phyloP scores from a whole-genome alignment of 2,329 filamentous ascomycete species.

The Amauroascus verrucosus region DNA sequence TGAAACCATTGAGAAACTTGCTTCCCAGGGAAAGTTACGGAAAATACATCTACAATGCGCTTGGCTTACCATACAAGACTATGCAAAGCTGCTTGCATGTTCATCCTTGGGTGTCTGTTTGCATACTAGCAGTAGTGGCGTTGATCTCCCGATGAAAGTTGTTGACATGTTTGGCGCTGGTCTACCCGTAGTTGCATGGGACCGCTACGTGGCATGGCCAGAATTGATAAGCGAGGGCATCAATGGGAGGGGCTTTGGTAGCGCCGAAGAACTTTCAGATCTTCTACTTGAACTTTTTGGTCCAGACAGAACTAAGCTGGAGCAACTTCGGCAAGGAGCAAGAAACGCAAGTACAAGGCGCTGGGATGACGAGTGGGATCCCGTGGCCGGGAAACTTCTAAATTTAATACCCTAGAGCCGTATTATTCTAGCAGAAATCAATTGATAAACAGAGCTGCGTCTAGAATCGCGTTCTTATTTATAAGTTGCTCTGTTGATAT shows the following conservation, averaged over 20 bases:
- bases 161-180: slow-evolving; percentile 98
- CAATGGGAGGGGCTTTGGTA: slow-evolving; percentile 79
- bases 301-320: slow-evolving; percentile 45
- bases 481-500: too few relatives aligned
- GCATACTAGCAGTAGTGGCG: slow-evolving; percentile 86
- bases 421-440: not conserved
- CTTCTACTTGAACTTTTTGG: slow-evolving; percentile 57
- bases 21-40: slow-evolving; percentile 51
- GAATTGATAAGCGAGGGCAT: slow-evolving; percentile 81
- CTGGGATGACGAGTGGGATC: slow-evolving; percentile 92
- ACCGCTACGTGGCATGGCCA: slow-evolving; percentile 72
- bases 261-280: slow-evolving; percentile 52
- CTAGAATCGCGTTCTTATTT: not conserved
- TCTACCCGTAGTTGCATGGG: slow-evolving; percentile 79
- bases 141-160: slow-evolving; percentile 97
- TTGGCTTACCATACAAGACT: slow-evolving; percentile 76
- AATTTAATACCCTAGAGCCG: slow-evolving; percentile 29
- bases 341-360: slow-evolving; percentile 61
- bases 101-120: slow-evolving; percentile 85
- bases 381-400: slow-evolving; percentile 64
- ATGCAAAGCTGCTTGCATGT: slow-evolving; percentile 70
- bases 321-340: slow-evolving; percentile 57
- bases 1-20: slow-evolving; percentile 51
- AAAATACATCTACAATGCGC: slow-evolving; percentile 66
- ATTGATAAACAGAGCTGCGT: not conserved